Conservation (phyloP, 2,329 filamentous ascomycete genomes). For the Fusarium sp. region DNA sequence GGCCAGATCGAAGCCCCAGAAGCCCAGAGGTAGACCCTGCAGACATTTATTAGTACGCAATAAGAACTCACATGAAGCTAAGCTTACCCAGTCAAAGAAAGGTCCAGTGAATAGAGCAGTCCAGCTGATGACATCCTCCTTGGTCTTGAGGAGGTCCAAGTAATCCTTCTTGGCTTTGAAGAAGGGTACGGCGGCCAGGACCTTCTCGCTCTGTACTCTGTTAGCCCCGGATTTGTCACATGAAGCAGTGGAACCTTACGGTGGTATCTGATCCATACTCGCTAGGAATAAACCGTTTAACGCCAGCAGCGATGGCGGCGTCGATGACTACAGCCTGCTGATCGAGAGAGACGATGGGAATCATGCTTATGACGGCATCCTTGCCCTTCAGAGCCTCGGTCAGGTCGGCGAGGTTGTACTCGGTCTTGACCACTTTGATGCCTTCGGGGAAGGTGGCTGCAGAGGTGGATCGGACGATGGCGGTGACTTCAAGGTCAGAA, state of each 20-base stretch:
- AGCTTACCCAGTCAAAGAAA: background rate
- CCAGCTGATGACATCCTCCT: background rate
- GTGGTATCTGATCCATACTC: background rate
- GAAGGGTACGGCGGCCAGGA: background rate
- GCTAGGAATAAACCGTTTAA: background rate
- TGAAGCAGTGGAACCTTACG: background rate
- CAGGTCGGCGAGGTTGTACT: background rate
- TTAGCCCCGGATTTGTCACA: background rate
- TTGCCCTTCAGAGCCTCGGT: background rate
- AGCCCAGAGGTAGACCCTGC: background rate
- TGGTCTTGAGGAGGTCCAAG: background rate
- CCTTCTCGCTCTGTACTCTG: background rate
- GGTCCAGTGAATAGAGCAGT: background rate
- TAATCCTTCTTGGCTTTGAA: background rate
- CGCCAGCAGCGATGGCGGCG: background rate
- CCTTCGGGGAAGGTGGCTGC: background rate
- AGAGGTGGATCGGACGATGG: background rate
- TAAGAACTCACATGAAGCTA: background rate
- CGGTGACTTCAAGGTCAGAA: background rate
- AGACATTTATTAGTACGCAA: background rate
- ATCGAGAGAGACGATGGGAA: background rate
- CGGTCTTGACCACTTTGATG: background rate
- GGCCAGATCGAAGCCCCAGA: background rate
- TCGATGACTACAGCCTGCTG: background rate
- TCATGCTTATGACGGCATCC: background rate